These are phyloP conservation scores for Pseudogymnoascus sp. DNA, from an alignment of 2,329 filamentous ascomycete genomes.

Conservation along the genomic window DNA sequence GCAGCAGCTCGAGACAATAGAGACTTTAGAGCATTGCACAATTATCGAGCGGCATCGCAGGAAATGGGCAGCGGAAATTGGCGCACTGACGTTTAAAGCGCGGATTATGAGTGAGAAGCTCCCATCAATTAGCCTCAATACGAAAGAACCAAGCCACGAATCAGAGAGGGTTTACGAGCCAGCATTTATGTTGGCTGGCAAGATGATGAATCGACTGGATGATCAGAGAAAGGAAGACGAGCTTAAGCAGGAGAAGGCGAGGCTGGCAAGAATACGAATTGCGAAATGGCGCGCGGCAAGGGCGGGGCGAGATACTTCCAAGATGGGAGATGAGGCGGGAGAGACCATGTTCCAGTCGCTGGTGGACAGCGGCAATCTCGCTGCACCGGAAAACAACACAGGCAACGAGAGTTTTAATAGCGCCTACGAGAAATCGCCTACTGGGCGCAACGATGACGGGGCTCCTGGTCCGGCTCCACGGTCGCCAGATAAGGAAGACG, in stretches of 20 bases:
- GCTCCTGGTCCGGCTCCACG: not conserved
- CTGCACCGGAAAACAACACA: not conserved
- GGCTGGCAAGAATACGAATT: not conserved
- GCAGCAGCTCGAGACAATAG: not conserved
- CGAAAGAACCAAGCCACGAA: not conserved
- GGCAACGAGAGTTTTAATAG: not conserved
- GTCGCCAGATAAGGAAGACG: not conserved
- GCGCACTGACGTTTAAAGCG: not conserved
- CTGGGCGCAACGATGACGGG: not conserved
- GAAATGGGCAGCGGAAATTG: slow-evolving; percentile 6
- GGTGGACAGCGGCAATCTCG: not conserved
- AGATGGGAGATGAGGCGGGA: not conserved
- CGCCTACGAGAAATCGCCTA: not conserved
- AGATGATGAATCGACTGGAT: not conserved
- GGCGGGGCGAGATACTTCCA: not conserved
- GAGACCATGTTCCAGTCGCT: not conserved
- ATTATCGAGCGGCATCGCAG: not conserved
- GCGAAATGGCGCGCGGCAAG: not conserved
- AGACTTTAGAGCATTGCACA: not conserved
- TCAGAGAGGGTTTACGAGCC: not conserved
- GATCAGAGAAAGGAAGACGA: not conserved
- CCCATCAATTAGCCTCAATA: not conserved
- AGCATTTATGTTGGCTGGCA: not conserved
- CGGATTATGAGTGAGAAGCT: not conserved
- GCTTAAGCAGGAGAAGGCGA: not conserved